Conservation (phyloP, 352 stramenopile genomes). For the Pythium aphanidermatum region DNA sequence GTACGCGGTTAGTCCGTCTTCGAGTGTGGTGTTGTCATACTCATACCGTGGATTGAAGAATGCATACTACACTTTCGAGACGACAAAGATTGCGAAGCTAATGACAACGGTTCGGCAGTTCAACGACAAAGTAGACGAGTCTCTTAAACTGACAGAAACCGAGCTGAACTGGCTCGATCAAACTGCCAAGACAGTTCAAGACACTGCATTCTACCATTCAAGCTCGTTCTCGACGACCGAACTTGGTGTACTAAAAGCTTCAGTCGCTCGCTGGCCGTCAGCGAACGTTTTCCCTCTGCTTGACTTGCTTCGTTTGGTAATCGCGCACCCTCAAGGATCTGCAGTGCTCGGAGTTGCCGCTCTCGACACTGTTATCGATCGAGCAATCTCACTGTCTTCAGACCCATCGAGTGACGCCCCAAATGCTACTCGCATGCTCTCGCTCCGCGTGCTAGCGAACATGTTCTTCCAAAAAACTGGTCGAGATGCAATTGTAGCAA, state of each 20-base stretch:
- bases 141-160: slow-evolving; percentile 28
- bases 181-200: slow-evolving; percentile 58
- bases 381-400: slow-evolving; percentile 29
- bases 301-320: slow-evolving; percentile 87
- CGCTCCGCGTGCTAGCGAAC: slow-evolving; percentile 69
- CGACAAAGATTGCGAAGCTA: slow-evolving; percentile 90
- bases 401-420: slow-evolving; percentile 30
- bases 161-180: slow-evolving; percentile 59
- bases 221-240: slow-evolving; percentile 68
- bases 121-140: slow-evolving; percentile 68
- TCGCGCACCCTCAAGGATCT: slow-evolving; percentile 85
- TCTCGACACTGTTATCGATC: slow-evolving; percentile 27
- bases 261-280: slow-evolving; percentile 65
- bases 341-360: slow-evolving; percentile 26
- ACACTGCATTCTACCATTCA: slow-evolving; percentile 90
- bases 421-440: slow-evolving; percentile 64
- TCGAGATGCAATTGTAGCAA: slow-evolving; percentile 36
- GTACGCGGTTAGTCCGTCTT: slow-evolving; percentile 16
- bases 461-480: slow-evolving; percentile 56
- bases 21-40: slow-evolving; percentile 4
- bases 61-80: slow-evolving; percentile 91
- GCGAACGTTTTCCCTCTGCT: slow-evolving; percentile 86
- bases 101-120: slow-evolving; percentile 88
- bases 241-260: slow-evolving; percentile 48
- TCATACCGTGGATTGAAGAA: slow-evolving; percentile 27